Conservation (phyloP, 805 yeast species). For the Candida methanosorbosa region DNA sequence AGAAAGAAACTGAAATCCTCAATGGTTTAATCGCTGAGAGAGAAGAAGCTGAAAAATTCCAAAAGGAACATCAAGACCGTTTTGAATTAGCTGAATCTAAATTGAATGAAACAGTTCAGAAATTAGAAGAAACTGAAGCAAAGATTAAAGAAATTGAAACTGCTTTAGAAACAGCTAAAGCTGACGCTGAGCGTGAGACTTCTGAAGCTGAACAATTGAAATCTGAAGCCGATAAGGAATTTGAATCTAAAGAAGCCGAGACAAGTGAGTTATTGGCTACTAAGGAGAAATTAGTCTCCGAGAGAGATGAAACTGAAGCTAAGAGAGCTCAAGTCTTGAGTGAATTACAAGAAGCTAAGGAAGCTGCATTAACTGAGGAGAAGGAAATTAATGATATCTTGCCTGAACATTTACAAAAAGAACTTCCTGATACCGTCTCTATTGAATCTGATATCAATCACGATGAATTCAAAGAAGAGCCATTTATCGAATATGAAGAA, state of each 20-base stretch:
- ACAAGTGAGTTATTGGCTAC: constrained; percentile 21
- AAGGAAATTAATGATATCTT: constrained; percentile 38
- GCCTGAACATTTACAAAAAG: constrained; percentile 43
- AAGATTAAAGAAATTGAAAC: constrained; percentile 22
- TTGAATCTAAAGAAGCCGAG: constrained; percentile 20
- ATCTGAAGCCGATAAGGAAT: constrained; percentile 19
- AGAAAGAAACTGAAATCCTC: constrained; percentile 39
- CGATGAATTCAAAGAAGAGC: constrained; percentile 18
- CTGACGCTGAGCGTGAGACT: constrained; percentile 19
- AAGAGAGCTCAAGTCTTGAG: constrained; percentile 28
- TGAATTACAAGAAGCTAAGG: constrained; percentile 28
- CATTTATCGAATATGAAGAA: constrained; percentile 13
- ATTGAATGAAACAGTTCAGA: constrained; percentile 33
- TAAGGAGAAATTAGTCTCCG: constrained; percentile 29
- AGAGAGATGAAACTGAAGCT: constrained; percentile 31
- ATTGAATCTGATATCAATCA: constrained; percentile 21
- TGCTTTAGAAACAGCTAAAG: constrained; percentile 8
- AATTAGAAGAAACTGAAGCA: constrained; percentile 33
- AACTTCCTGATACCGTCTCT: constrained; percentile 16
- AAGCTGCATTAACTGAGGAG: constrained; percentile 31
- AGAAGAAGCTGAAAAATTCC: constrained; percentile 35
- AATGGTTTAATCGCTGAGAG: constrained; percentile 42
- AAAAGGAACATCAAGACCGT: constrained; percentile 34
- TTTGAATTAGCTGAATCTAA: constrained; percentile 32
- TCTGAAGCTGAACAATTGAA: constrained; percentile 17